Evolutionary conservation across 495 filamentous ascomycete species (phyloP).

Genomic region (Penicillium mononematosum): DNA sequence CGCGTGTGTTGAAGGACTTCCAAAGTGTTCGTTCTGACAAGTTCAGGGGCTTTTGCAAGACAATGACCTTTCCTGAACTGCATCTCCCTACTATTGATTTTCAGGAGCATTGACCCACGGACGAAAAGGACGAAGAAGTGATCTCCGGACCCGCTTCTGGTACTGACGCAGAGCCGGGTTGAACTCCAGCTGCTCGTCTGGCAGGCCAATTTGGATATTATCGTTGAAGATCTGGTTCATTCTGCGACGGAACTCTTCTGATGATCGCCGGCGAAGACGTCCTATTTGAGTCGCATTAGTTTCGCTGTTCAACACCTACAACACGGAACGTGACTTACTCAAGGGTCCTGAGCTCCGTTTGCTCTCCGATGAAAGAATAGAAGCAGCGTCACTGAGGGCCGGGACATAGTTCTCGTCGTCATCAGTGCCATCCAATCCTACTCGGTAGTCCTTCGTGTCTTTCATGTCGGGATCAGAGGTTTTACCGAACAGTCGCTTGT

Average conservation of each 20-base stretch:
- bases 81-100: neutral
- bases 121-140: slow-evolving; percentile 17
- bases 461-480: slow-evolving; percentile 7
- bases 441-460: neutral
- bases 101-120: slow-evolving; percentile 3
- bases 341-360: slow-evolving; percentile 12
- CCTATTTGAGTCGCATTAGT: slow-evolving; percentile 18
- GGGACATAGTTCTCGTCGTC: slow-evolving; percentile 8
- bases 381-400: neutral
- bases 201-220: slow-evolving; percentile 27
- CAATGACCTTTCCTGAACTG: neutral
- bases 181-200: slow-evolving; percentile 30
- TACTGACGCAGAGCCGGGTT: slow-evolving; percentile 15
- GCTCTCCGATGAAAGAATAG: slow-evolving; percentile 10
- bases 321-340: slow-evolving; percentile 17
- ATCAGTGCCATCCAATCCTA: slow-evolving; percentile 5
- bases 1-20: neutral
- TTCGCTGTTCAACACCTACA: neutral
- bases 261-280: slow-evolving; percentile 33
- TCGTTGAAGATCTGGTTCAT: slow-evolving; percentile 44
- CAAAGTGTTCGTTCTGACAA: neutral
- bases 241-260: slow-evolving; percentile 39
- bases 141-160: slow-evolving; percentile 17
- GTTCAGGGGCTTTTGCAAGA: neutral
- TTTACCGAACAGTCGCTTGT: slow-evolving; percentile 13